Evolutionary conservation across 768 basidiomycete genomes (phyloP), one percentile per base, ranked within the genome.

Genomic region (Boletus vermiculosoides): DNA sequence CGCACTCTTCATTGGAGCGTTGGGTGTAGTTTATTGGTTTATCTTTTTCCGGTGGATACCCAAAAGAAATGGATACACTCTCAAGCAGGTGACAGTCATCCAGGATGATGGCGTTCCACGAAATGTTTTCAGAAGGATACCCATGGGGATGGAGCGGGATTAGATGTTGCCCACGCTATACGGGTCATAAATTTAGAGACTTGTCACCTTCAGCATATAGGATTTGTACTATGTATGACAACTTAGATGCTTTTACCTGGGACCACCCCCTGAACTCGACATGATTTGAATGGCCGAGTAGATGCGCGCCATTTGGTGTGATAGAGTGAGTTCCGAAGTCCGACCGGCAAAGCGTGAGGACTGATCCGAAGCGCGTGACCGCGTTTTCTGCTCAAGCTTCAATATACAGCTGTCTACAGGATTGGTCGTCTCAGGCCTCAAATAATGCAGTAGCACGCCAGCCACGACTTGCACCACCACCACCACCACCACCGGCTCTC

Each of bases 101-200:
- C 80, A 84, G 60, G 78, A 80, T 8, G 85, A 88, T 64, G 85
- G 86, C 0, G 77, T 84, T 9, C 71, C 83, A n/a, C 74, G 84
- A 57, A 79, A 69, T 53, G 78, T 82, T 1, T 81, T 87, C 54
- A 74, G 66, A 51, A 77, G 74, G 53, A 68, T 80, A 45, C 65
- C 73, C 23, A 10, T 42, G 31, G 46, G 12, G 30, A n/a, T 8
- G 22, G 56, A 53, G 22, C 20, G 16, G 37, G 37, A 55, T 31
- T 58, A 66, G 45, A 23, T 9, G 13, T 25, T 28, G 16, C 33
- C 3, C 25, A 22, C 25, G 9, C 28, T 25, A 23, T 30, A n/a
- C 9, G 12, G 23, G 34, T 6, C 49, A 12, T 34, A 18, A 11
- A 37, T 53, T 23, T 22, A 25, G 36, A 54, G 45, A 22, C 16